Evolutionary conservation across 2,329 filamentous ascomycete species (phyloP).

Genomic region (Chaetomiaceae sp.): DNA sequence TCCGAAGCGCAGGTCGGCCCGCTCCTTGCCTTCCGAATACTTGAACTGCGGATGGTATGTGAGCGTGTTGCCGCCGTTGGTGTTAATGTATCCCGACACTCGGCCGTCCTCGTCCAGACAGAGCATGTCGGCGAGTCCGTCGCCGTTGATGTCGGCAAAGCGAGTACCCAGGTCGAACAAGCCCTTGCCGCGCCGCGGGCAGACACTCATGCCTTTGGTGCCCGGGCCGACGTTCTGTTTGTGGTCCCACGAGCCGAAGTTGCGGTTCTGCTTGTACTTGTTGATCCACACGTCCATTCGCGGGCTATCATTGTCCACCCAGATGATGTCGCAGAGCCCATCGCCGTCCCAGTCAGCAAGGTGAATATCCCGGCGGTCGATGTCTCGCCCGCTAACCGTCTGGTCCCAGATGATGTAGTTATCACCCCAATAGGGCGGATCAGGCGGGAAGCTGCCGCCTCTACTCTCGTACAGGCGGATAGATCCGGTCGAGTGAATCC

Average conservation of each 20-base stretch:
- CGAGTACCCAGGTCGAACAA: slow-evolving; percentile 2
- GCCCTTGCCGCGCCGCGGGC: neutral
- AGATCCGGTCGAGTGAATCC: no score
- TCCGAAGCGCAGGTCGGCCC: slow-evolving; percentile 35
- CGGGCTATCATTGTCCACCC: neutral
- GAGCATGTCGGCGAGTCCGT: slow-evolving; percentile 17
- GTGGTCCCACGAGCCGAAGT: no score
- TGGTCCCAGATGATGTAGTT: neutral
- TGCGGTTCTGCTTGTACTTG: no score
- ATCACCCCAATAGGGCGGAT: slow-evolving; percentile 8
- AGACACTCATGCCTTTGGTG: no score
- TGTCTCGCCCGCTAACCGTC: neutral
- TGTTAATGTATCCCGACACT: slow-evolving; percentile 16
- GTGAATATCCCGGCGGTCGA: slow-evolving; percentile 14
- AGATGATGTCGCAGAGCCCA: slow-evolving; percentile 14
- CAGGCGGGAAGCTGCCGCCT: slow-evolving; percentile 6
- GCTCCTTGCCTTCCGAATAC: slow-evolving; percentile 29
- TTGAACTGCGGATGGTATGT: slow-evolving; percentile 29
- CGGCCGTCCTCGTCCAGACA: slow-evolving; percentile 18
- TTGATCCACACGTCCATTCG: no score
- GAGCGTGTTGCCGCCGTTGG: slow-evolving; percentile 17
- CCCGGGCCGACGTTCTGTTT: no score
- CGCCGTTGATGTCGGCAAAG: slow-evolving; percentile 16
- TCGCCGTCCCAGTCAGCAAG: slow-evolving; percentile 16
- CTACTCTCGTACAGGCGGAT: no score